Evolutionary conservation across 495 filamentous ascomycete genomes (phyloP).

Genomic region (Lasiosphaeria ovina): DNA sequence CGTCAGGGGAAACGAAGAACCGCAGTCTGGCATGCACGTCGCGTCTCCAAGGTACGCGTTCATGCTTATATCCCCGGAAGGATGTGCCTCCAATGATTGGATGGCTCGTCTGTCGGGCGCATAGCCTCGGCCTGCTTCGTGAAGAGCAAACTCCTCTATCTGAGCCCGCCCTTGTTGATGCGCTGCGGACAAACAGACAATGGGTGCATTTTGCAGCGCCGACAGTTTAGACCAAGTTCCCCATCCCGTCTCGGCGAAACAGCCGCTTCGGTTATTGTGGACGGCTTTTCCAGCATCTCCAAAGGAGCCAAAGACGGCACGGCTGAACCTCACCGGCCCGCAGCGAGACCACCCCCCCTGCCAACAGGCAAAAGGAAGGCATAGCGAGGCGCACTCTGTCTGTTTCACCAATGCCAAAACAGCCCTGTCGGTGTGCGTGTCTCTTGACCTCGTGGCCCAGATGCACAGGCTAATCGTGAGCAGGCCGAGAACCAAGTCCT

Average conservation of each 20-base stretch:
- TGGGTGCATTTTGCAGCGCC: background rate
- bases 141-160: background rate
- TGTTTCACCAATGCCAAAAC: constrained; percentile 17
- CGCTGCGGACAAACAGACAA: background rate
- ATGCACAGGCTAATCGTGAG: constrained; percentile 7
- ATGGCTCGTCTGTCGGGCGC: no score
- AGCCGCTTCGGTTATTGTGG: constrained; percentile 34
- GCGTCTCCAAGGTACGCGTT: no score
- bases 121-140: no score
- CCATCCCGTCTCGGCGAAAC: constrained; percentile 22
- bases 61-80: no score
- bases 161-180: background rate
- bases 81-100: no score
- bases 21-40: no score
- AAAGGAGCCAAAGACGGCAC: constrained; percentile 31
- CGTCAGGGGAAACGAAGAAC: no score
- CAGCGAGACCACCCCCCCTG: constrained; percentile 13
- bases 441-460: background rate
- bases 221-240: background rate
- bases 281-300: constrained; percentile 24
- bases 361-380: constrained; percentile 18
- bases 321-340: constrained; percentile 25
- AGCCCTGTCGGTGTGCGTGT: constrained; percentile 3
- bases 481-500: constrained; percentile 4
- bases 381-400: constrained; percentile 10